Evolutionary conservation across 768 basidiomycete genomes (phyloP).

Genomic region (Leccinellum albellum): DNA sequence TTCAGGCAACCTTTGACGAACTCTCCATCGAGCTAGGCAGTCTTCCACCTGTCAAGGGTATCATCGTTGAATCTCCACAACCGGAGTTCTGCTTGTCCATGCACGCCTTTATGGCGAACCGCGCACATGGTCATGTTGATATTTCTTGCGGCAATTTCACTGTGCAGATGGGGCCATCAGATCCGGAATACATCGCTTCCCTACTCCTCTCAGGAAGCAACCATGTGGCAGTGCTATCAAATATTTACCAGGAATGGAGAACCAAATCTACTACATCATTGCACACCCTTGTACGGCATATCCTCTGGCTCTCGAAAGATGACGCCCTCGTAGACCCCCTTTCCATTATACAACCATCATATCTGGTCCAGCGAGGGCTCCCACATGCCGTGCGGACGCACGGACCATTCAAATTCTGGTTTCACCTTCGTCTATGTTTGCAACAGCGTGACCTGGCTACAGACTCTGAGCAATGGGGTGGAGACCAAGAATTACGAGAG

Average conservation of each 20-base stretch:
- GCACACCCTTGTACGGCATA: constrained; percentile 40
- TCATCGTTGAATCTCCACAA: constrained; percentile 1
- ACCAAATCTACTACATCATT: constrained; percentile 30
- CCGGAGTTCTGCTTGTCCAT: constrained; percentile 22
- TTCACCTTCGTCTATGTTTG: constrained; percentile 58
- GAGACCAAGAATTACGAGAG: constrained; percentile 32
- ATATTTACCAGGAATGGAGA: constrained; percentile 28
- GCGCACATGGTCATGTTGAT: constrained; percentile 4
- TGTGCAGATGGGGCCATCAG: constrained; percentile 27
- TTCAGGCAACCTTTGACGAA: constrained; percentile 14
- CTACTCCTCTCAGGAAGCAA: constrained; percentile 11
- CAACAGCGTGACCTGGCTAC: constrained; percentile 44
- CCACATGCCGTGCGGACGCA: constrained; percentile 68
- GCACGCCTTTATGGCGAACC: constrained; percentile 17
- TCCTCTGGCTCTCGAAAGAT: constrained; percentile 50
- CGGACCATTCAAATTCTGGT: constrained; percentile 69
- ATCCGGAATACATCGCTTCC: constrained; percentile 27
- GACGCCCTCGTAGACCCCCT: constrained; percentile 64
- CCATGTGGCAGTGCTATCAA: constrained; percentile 10
- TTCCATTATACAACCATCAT: constrained; percentile 82
- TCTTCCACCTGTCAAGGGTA: neutral
- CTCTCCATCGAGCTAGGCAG: constrained; percentile 13
- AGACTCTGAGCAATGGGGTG: constrained; percentile 5
- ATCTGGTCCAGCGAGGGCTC: constrained; percentile 70
- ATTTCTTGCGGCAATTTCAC: constrained; percentile 22